Evolutionary conservation across 805 yeast species (phyloP).

Genomic region (Candida michaelii): DNA sequence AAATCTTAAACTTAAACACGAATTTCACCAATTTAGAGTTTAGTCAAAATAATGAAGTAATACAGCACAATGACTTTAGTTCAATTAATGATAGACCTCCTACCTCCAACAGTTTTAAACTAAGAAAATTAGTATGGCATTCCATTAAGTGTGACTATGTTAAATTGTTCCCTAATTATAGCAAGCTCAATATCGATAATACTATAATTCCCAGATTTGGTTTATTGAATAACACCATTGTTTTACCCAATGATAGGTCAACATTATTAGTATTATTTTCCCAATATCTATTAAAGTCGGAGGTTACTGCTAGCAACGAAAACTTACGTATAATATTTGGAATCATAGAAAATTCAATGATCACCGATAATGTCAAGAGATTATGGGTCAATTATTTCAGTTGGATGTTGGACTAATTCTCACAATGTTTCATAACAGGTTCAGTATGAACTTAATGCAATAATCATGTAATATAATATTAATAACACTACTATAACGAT

Average conservation of each 20-base stretch:
- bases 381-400: conserved; percentile 21
- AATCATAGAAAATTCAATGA: conserved; percentile 20
- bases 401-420: too few relatives aligned
- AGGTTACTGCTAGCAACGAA: not conserved
- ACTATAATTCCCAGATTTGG: conserved; percentile 5
- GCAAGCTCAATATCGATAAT: conserved; percentile 2
- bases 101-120: conserved; percentile 24
- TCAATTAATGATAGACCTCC: not conserved
- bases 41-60: conserved; percentile 12
- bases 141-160: conserved; percentile 26
- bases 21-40: conserved; percentile 24
- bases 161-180: conserved; percentile 10
- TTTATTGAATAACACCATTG: conserved; percentile 1
- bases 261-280: conserved; percentile 19
- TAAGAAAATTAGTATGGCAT: conserved; percentile 32
- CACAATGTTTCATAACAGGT: too few relatives aligned
- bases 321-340: conserved; percentile 15
- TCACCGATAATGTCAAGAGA: conserved; percentile 17
- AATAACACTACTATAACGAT: not conserved
- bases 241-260: conserved; percentile 14
- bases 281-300: conserved; percentile 19
- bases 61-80: not conserved
- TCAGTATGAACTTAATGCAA: not conserved
- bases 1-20: conserved; percentile 21
- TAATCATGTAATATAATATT: not conserved